Conservation (phyloP, 768 basidiomycete genomes). For the Hypsizygus marmoreus region DNA sequence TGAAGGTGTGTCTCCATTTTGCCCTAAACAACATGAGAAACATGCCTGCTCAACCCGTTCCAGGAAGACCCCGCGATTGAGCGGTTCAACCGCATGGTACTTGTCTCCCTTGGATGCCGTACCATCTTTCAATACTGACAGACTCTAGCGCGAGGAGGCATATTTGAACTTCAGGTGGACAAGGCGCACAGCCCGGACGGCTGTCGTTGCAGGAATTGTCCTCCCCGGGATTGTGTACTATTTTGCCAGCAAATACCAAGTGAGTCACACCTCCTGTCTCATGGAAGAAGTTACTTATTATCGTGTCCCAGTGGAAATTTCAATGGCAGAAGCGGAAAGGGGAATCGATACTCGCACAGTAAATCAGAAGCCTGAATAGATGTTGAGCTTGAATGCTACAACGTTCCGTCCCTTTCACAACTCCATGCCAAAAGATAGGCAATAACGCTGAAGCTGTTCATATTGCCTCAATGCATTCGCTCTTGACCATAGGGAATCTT, state of each 20-base stretch:
- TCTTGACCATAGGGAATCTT: neutral
- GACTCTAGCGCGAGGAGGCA: slow-evolving; percentile 74
- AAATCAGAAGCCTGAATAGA: slow-evolving; percentile 17
- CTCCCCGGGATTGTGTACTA: slow-evolving; percentile 61
- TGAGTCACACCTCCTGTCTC: slow-evolving; percentile 23
- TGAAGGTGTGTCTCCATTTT: slow-evolving; percentile 46
- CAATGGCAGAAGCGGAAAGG: slow-evolving; percentile 57
- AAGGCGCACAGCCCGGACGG: slow-evolving; percentile 58
- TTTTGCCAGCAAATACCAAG: slow-evolving; percentile 46
- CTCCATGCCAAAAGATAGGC: too few relatives aligned
- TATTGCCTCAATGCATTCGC: too few relatives aligned
- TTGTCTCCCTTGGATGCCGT: slow-evolving; percentile 1
- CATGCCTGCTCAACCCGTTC: slow-evolving; percentile 1
- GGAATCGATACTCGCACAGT: slow-evolving; percentile 28
- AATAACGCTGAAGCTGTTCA: too few relatives aligned
- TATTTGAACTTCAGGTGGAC: slow-evolving; percentile 86
- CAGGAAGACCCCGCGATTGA: slow-evolving; percentile 62
- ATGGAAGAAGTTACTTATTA: slow-evolving; percentile 2
- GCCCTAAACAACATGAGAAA: neutral
- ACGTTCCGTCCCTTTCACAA: slow-evolving; percentile 1
- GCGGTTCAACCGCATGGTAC: slow-evolving; percentile 55
- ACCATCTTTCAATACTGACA: slow-evolving; percentile 8
- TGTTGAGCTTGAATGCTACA: neutral
- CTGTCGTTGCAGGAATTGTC: slow-evolving; percentile 64
- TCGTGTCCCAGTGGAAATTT: slow-evolving; percentile 38